phyloP scores from a whole-genome alignment of 2,329 filamentous ascomycete species.

The Xylaria sp. region DNA sequence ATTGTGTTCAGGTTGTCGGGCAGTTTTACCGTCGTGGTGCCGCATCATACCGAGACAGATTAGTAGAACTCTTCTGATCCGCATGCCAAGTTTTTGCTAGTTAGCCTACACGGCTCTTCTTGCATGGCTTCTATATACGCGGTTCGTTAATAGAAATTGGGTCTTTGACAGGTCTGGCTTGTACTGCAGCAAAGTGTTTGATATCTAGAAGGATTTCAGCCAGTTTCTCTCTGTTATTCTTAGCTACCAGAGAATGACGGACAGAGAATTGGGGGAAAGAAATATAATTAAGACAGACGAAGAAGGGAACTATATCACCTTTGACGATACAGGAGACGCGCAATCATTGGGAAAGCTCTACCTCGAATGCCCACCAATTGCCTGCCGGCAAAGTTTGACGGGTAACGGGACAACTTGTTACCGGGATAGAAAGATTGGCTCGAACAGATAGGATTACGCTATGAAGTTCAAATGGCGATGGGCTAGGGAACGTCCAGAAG shows the following conservation, averaged over 20 bases:
- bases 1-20: slow-evolving; percentile 31
- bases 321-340: slow-evolving; percentile 21
- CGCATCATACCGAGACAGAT: slow-evolving; percentile 29
- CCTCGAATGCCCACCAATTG: slow-evolving; percentile 40
- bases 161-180: slow-evolving; percentile 47
- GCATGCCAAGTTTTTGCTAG: slow-evolving; percentile 38
- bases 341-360: slow-evolving; percentile 37
- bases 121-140: slow-evolving; percentile 46
- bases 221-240: slow-evolving; percentile 39
- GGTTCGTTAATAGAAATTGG: slow-evolving; percentile 43
- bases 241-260: slow-evolving; percentile 42
- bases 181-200: slow-evolving; percentile 41
- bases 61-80: slow-evolving; percentile 31
- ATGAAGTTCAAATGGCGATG: slow-evolving; percentile 45
- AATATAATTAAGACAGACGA: slow-evolving; percentile 37
- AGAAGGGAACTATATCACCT: slow-evolving; percentile 27
- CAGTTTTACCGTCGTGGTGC: slow-evolving; percentile 24
- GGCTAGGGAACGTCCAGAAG: slow-evolving; percentile 39
- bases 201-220: slow-evolving; percentile 39
- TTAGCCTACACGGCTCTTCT: slow-evolving; percentile 44
- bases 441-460: slow-evolving; percentile 37
- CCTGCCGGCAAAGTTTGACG: slow-evolving; percentile 35
- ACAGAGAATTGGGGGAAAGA: slow-evolving; percentile 37
- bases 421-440: slow-evolving; percentile 35
- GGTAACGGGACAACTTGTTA: slow-evolving; percentile 43